Conservation (phyloP, 2,329 filamentous ascomycete species). For the Monascus ruber region DNA sequence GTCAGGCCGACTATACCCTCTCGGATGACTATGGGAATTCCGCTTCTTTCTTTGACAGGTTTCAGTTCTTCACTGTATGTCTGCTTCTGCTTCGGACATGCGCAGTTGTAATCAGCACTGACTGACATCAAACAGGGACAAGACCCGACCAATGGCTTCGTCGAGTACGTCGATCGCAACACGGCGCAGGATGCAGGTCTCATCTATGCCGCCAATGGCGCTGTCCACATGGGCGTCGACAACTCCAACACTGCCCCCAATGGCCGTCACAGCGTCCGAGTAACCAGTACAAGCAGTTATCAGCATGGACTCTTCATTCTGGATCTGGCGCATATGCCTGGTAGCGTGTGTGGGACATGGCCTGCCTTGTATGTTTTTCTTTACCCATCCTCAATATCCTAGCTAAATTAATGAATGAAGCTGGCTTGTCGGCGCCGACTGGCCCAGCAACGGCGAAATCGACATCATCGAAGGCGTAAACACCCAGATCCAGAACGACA, state of each 20-base stretch:
- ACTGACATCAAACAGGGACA: conserved; percentile 14
- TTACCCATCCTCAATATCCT: background rate
- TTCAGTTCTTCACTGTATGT: conserved; percentile 40
- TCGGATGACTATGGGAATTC: conserved; percentile 37
- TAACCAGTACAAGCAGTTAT: conserved; percentile 55
- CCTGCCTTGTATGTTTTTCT: conserved; percentile 48
- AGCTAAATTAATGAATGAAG: conserved; percentile 13
- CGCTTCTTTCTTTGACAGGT: conserved; percentile 40
- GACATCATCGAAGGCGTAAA: conserved; percentile 75
- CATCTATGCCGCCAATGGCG: conserved; percentile 44
- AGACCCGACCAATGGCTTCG: conserved; percentile 67
- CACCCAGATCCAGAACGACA: conserved; percentile 43
- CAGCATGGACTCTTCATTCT: conserved; percentile 58
- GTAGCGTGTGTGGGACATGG: conserved; percentile 59
- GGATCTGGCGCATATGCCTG: conserved; percentile 64
- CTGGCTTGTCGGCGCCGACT: conserved; percentile 53
- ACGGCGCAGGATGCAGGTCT: conserved; percentile 49
- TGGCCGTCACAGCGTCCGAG: conserved; percentile 59
- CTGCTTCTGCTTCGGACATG: background rate
- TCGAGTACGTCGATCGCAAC: conserved; percentile 53
- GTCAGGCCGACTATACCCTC: conserved; percentile 29
- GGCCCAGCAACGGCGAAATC: conserved; percentile 63
- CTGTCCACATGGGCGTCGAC: conserved; percentile 61
- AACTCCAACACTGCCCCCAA: conserved; percentile 43
- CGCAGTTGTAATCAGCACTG: background rate